Evolutionary conservation across 2,329 filamentous ascomycete genomes (phyloP).

Genomic region (Aspergillus vadensis): DNA sequence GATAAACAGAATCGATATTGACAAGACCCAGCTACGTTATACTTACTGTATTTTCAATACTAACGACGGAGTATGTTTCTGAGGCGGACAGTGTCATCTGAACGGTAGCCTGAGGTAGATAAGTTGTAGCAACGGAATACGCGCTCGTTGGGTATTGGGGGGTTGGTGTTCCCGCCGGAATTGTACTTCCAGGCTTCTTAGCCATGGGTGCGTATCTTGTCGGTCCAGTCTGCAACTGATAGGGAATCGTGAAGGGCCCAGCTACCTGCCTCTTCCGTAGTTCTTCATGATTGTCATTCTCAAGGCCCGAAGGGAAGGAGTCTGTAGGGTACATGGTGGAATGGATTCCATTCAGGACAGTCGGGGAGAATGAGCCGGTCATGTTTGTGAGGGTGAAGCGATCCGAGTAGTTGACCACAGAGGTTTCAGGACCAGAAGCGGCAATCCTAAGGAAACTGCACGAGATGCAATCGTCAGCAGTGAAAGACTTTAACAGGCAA

Average conservation of each 20-base stretch:
- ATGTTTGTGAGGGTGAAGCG: conserved; percentile 67
- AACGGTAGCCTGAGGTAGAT: conserved; percentile 49
- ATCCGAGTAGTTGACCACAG: conserved; percentile 60
- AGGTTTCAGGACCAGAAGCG: conserved; percentile 56
- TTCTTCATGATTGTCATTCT: conserved; percentile 20
- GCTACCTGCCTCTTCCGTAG: conserved; percentile 35
- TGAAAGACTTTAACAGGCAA: not conserved
- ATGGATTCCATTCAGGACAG: conserved; percentile 38
- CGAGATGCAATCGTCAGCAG: not conserved
- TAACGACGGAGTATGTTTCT: conserved; percentile 54
- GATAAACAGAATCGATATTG: not conserved
- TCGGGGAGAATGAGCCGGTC: conserved; percentile 59
- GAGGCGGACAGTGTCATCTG: conserved; percentile 54
- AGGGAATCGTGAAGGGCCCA: conserved; percentile 49
- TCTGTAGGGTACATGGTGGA: conserved; percentile 18
- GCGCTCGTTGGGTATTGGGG: conserved; percentile 59
- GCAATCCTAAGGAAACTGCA: conserved; percentile 62
- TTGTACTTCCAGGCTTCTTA: conserved; percentile 59
- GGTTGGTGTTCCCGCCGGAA: conserved; percentile 52
- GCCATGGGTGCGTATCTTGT: conserved; percentile 66
- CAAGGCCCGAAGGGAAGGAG: not conserved
- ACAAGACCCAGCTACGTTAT: not conserved
- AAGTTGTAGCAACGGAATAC: conserved; percentile 55
- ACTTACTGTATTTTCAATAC: conserved; percentile 62
- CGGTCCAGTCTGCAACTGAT: conserved; percentile 56